Conservation (phyloP, 2,329 filamentous ascomycete genomes). For the Plenodomus lindquistii region DNA sequence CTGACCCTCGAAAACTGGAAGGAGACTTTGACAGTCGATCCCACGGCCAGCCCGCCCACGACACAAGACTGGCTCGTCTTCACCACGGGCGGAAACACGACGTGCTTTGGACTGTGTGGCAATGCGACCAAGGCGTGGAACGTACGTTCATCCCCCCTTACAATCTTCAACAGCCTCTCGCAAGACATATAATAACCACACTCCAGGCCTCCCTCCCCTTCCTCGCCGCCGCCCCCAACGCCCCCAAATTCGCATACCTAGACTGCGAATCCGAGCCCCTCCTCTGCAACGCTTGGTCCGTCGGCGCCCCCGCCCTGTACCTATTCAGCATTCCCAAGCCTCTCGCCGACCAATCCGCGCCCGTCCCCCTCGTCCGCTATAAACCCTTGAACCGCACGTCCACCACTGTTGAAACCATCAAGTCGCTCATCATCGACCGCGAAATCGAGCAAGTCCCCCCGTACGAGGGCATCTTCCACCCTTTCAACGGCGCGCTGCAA, state of each 20-base stretch:
- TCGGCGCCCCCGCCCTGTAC: conserved; percentile 67
- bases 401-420: conserved; percentile 66
- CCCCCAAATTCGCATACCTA: conserved; percentile 69
- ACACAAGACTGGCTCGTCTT: conserved; percentile 79
- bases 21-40: conserved; percentile 64
- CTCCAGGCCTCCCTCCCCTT: conserved; percentile 63
- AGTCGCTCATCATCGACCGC: conserved; percentile 63
- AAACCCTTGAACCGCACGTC: conserved; percentile 72
- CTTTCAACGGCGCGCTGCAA: conserved; percentile 70
- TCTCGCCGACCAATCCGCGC: conserved; percentile 65
- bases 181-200: conserved; percentile 4
- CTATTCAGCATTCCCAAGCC: conserved; percentile 64
- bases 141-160: conserved; percentile 36
- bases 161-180: not conserved
- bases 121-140: conserved; percentile 65
- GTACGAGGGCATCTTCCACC: conserved; percentile 73
- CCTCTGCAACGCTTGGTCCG: conserved; percentile 75
- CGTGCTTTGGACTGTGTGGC: conserved; percentile 72
- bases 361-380: conserved; percentile 66
- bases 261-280: conserved; percentile 76
- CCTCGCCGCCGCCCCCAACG: conserved; percentile 62
- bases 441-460: conserved; percentile 55
- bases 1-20: conserved; percentile 74
- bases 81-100: conserved; percentile 76
- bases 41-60: conserved; percentile 58